Evolutionary conservation across 2,329 filamentous ascomycete species (phyloP).

Genomic region (Penicillium sp.): DNA sequence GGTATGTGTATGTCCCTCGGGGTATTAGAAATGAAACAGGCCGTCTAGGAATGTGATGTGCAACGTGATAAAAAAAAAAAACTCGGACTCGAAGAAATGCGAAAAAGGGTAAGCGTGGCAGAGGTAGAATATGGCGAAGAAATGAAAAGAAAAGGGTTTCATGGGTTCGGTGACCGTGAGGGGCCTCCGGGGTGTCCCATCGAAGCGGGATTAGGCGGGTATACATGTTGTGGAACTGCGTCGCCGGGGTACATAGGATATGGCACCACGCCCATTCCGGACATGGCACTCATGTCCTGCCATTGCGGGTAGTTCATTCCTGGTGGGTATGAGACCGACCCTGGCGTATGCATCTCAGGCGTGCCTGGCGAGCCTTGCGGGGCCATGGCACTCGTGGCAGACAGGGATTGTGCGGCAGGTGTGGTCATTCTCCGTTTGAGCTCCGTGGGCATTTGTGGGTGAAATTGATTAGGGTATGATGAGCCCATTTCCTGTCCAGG

Average conservation of each 20-base stretch:
- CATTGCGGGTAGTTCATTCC: slow-evolving; percentile 34
- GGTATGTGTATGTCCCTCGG: slow-evolving; percentile 19
- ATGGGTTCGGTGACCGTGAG: slow-evolving; percentile 28
- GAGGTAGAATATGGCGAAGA: not conserved
- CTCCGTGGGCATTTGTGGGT: slow-evolving; percentile 32
- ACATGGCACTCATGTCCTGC: slow-evolving; percentile 32
- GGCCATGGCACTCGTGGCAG: slow-evolving; percentile 18
- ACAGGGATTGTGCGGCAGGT: slow-evolving; percentile 31
- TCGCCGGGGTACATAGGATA: slow-evolving; percentile 37
- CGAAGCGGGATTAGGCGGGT: slow-evolving; percentile 26
- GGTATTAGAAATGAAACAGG: slow-evolving; percentile 31
- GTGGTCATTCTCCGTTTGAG: slow-evolving; percentile 41
- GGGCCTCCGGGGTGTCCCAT: slow-evolving; percentile 35
- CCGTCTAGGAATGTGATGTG: slow-evolving; percentile 26
- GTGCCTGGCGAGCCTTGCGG: slow-evolving; percentile 27
- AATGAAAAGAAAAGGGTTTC: slow-evolving; percentile 1
- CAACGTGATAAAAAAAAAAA: slow-evolving; percentile 16
- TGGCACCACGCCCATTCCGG: slow-evolving; percentile 32
- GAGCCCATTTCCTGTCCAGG: slow-evolving; percentile 34
- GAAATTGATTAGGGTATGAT: slow-evolving; percentile 32
- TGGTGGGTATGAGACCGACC: slow-evolving; percentile 34
- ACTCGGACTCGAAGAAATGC: slow-evolving; percentile 10
- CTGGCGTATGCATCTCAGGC: slow-evolving; percentile 29
- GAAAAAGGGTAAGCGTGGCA: not conserved
- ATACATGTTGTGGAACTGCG: slow-evolving; percentile 27